phyloP scores from a whole-genome alignment of 1,284 basidiomycete genomes.

The Cryptococcus wingfieldii region DNA sequence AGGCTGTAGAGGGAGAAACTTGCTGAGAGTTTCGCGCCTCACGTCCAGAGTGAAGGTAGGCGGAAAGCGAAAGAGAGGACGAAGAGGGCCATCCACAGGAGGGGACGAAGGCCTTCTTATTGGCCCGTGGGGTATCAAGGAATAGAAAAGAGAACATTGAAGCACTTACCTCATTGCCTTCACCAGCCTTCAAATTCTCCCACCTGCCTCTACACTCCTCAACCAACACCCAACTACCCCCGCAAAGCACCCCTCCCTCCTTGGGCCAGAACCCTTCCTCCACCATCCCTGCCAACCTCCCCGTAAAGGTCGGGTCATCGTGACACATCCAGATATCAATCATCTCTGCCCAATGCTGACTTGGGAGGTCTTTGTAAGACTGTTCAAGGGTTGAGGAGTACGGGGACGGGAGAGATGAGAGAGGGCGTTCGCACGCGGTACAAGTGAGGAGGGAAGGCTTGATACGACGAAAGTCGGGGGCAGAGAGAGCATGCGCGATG shows the following conservation, averaged over 20 bases:
- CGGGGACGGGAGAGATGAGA: constrained; percentile 57
- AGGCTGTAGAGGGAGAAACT: constrained; percentile 3
- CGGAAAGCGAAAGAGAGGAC: constrained; percentile 12
- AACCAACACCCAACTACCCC: constrained; percentile 78
- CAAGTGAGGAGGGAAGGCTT: constrained; percentile 38
- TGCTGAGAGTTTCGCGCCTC: constrained; percentile 5
- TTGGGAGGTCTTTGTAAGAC: constrained; percentile 77
- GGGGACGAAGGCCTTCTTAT: constrained; percentile 80
- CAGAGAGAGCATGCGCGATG: constrained; percentile 34
- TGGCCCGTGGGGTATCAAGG: constrained; percentile 54
- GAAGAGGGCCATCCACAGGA: constrained; percentile 60
- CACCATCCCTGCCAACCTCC: constrained; percentile 62
- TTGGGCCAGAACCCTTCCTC: constrained; percentile 75
- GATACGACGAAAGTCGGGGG: constrained; percentile 31
- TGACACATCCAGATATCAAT: constrained; percentile 99
- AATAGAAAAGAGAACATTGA: constrained; percentile 8
- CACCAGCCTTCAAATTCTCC: constrained; percentile 55
- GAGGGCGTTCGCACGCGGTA: constrained; percentile 60
- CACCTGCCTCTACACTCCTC: constrained; percentile 58
- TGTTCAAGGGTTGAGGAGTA: constrained; percentile 63
- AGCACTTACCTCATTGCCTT: constrained; percentile 56
- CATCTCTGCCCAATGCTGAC: constrained; percentile 93
- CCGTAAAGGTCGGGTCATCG: constrained; percentile 73
- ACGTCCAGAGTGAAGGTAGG: background rate
- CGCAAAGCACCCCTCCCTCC: constrained; percentile 67